phyloP scores from a whole-genome alignment of 2,329 filamentous ascomycete species.

The Mycosphaerella arachidis region DNA sequence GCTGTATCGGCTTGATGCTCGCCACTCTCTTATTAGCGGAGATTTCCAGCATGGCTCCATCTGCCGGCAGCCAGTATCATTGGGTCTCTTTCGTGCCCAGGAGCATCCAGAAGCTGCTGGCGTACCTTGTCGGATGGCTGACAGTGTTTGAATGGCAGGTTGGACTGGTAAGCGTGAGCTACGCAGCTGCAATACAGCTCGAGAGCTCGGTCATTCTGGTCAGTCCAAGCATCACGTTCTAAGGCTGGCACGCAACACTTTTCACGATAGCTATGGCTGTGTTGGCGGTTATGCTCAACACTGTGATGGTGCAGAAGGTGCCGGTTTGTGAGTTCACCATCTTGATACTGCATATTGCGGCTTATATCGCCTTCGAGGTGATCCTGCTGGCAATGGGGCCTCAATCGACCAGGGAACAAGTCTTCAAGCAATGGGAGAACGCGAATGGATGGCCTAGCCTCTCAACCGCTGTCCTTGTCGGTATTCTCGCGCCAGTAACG shows the following conservation, averaged over 20 bases:
- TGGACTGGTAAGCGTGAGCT: conserved; percentile 37
- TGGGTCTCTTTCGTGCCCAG: conserved; percentile 39
- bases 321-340: conserved; percentile 25
- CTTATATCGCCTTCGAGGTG: conserved; percentile 22
- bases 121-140: conserved; percentile 40
- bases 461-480: conserved; percentile 16
- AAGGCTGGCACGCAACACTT: conserved; percentile 44
- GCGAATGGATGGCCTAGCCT: conserved; percentile 16
- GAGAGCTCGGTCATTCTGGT: conserved; percentile 43
- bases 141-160: conserved; percentile 38
- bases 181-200: conserved; percentile 42
- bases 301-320: conserved; percentile 18
- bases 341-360: conserved; percentile 31
- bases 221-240: conserved; percentile 36
- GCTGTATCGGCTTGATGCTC: conserved; percentile 14
- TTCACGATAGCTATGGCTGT: conserved; percentile 28
- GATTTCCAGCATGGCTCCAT: conserved; percentile 27
- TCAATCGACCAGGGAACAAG: conserved; percentile 9
- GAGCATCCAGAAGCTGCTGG: conserved; percentile 37
- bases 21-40: conserved; percentile 17
- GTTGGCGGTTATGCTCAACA: conserved; percentile 24
- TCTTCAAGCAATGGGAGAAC: conserved; percentile 15
- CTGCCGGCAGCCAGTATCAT: conserved; percentile 32
- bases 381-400: conserved; percentile 20
- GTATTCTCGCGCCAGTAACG: conserved; percentile 18